These are phyloP conservation scores for Alternaria triticimaculans DNA, from an alignment of 2,329 filamentous ascomycete species.

Conservation along the genomic window DNA sequence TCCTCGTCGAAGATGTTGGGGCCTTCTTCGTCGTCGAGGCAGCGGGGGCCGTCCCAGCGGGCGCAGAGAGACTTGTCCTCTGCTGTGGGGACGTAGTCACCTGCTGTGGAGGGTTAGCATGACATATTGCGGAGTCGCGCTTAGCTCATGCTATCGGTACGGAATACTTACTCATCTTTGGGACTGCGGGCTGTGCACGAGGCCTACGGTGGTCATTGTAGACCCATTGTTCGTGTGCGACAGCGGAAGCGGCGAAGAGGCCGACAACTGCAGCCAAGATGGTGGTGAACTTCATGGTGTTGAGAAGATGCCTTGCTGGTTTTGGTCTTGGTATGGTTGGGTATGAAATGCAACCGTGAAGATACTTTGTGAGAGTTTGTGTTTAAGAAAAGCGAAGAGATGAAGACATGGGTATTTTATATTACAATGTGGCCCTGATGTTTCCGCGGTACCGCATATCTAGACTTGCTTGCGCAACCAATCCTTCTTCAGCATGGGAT, in stretches of 20 bases:
- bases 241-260: background rate
- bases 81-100: background rate
- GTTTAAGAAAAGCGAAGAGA: too few species aligned
- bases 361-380: background rate
- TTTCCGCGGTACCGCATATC: background rate
- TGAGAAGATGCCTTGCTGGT: background rate
- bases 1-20: background rate
- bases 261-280: background rate
- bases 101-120: background rate
- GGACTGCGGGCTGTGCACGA: fast-evolving
- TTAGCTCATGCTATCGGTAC: too few species aligned
- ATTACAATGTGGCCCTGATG: background rate
- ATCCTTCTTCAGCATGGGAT: too few species aligned
- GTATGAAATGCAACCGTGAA: background rate
- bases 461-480: background rate
- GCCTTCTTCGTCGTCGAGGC: background rate
- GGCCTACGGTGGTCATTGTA: background rate
- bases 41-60: background rate
- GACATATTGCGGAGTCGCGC: background rate
- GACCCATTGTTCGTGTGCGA: background rate
- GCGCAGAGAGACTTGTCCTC: background rate
- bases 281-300: background rate
- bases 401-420: fast-evolving
- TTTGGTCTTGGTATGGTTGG: background rate
- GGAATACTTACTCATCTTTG: fast-evolving